phyloP scores from a whole-genome alignment of 768 basidiomycete genomes.

The Tricholoma sp. region DNA sequence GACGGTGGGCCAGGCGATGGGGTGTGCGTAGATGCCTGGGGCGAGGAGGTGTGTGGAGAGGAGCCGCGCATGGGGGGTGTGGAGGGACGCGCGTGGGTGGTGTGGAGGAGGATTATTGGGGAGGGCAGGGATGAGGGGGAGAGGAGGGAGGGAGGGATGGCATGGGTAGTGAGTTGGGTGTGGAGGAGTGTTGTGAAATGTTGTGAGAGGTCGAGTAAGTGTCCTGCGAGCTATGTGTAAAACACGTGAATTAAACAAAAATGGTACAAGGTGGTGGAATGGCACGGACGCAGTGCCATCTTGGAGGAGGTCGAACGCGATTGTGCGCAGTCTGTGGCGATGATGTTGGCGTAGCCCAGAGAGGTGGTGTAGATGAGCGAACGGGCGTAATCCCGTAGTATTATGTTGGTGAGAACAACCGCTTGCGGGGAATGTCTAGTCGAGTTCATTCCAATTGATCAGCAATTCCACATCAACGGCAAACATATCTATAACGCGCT shows the following conservation, averaged over 20 bases:
- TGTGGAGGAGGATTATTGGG: no score
- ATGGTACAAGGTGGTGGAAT: no score
- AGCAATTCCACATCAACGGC: constrained; percentile 43
- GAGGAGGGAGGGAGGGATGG: no score
- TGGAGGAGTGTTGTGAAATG: constrained; percentile 31
- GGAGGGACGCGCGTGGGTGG: no score
- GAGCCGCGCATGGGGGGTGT: no score
- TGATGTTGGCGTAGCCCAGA: constrained; percentile 67
- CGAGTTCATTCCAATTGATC: constrained; percentile 78
- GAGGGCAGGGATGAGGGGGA: no score
- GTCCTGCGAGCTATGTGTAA: constrained; percentile 25
- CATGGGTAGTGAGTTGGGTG: constrained; percentile 23
- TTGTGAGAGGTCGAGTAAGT: constrained; percentile 41
- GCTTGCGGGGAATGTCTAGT: no score
- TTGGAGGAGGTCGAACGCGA: constrained; percentile 75
- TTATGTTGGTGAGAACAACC: constrained; percentile 64
- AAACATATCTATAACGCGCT: constrained; percentile 72
- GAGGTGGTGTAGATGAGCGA: constrained; percentile 91
- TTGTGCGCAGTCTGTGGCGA: constrained; percentile 72
- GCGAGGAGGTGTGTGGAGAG: no score
- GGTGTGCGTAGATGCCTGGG: no score
- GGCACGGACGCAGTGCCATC: constrained; percentile 58
- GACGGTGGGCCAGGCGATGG: no score
- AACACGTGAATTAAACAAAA: no score
- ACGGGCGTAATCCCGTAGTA: constrained; percentile 81